Evolutionary conservation across 2,329 filamentous ascomycete genomes (phyloP).

Genomic region (Cladosporium sp.): DNA sequence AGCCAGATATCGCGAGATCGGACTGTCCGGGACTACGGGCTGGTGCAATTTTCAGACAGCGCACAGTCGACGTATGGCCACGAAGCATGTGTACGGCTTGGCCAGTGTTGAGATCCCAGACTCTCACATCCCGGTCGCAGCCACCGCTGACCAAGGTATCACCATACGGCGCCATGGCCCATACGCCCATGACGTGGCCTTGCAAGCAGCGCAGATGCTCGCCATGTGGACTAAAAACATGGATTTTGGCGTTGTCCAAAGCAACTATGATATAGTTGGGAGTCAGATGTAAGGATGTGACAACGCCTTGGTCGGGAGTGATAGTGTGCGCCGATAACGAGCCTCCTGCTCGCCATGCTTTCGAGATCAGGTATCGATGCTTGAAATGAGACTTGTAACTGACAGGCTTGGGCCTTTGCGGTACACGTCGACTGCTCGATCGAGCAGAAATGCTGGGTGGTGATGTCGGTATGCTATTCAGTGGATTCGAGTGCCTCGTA

Average conservation of each 20-base stretch:
- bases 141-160: conserved; percentile 93
- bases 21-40: conserved; percentile 49
- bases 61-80: conserved; percentile 92
- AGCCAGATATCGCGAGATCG: conserved; percentile 92
- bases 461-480: conserved; percentile 18
- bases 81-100: conserved; percentile 76
- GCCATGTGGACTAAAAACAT: conserved; percentile 92
- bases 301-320: conserved; percentile 92
- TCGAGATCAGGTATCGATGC: conserved; percentile 93
- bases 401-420: conserved; percentile 59
- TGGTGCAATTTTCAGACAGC: conserved; percentile 89
- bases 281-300: conserved; percentile 91
- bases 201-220: conserved; percentile 83
- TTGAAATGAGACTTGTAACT: conserved; percentile 98
- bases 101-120: conserved; percentile 92
- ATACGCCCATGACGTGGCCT: conserved; percentile 98
- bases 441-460: conserved; percentile 24
- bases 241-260: conserved; percentile 96
- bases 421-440: conserved; percentile 24
- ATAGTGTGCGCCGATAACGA: conserved; percentile 79
- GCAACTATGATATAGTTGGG: conserved; percentile 96
- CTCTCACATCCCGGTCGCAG: conserved; percentile 91
- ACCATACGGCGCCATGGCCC: conserved; percentile 98
- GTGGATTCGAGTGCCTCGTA: conserved; percentile 23
- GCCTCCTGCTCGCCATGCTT: conserved; percentile 93